These are phyloP conservation scores for Xylaria grammica DNA, from an alignment of 495 filamentous ascomycete genomes.

Conservation along the genomic window DNA sequence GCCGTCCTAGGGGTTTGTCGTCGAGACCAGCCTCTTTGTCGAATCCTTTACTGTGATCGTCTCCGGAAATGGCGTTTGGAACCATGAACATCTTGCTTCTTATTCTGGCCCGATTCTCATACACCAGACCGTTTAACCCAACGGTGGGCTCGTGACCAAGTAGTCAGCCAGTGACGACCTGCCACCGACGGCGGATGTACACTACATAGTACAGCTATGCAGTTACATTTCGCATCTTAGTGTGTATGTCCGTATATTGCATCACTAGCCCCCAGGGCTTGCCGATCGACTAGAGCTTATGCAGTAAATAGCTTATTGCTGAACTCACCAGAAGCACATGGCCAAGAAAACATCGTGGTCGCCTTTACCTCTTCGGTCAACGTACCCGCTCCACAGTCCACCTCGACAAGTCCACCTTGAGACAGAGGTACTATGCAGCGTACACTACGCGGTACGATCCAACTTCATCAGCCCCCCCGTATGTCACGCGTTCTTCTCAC, in stretches of 20 bases:
- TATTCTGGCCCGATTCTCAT: slow-evolving; percentile 10
- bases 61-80: slow-evolving; percentile 6
- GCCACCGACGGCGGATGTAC: slow-evolving; percentile 15
- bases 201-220: slow-evolving; percentile 5
- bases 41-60: background rate
- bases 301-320: slow-evolving; percentile 6
- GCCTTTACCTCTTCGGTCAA: slow-evolving; percentile 18
- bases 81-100: background rate
- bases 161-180: slow-evolving; percentile 11
- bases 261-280: slow-evolving; percentile 22
- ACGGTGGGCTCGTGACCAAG: slow-evolving; percentile 25
- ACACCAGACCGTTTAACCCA: slow-evolving; percentile 22
- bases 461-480: slow-evolving; percentile 17
- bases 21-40: background rate
- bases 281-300: slow-evolving; percentile 19
- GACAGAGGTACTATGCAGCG: slow-evolving; percentile 9
- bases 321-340: slow-evolving; percentile 13
- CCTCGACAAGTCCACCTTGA: slow-evolving; percentile 19
- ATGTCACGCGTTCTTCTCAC: slow-evolving; percentile 26
- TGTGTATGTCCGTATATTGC: slow-evolving; percentile 11
- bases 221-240: slow-evolving; percentile 21
- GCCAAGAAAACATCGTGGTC: slow-evolving; percentile 16
- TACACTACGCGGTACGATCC: slow-evolving; percentile 12
- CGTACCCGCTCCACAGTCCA: slow-evolving; percentile 14
- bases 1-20: background rate